These are phyloP conservation scores for Xylariomycetidae sp. DNA, from an alignment of 2,329 filamentous ascomycete species.

Conservation along the genomic window DNA sequence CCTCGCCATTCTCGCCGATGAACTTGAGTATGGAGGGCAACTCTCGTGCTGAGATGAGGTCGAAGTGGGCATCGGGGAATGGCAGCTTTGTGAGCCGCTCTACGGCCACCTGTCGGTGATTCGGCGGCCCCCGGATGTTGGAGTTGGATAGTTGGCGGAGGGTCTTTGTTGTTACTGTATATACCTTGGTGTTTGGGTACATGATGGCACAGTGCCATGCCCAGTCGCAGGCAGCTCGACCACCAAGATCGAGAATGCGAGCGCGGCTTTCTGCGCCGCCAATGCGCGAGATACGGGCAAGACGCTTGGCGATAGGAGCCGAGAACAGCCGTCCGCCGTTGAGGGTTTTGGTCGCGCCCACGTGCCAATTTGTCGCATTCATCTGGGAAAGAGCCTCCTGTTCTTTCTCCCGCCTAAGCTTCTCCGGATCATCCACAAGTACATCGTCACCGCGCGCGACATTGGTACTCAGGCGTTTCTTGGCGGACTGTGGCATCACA, in stretches of 20 bases:
- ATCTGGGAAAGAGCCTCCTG: constrained; percentile 73
- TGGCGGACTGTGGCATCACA: constrained; percentile 62
- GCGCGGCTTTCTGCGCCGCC: constrained; percentile 48
- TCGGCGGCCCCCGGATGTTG: constrained; percentile 76
- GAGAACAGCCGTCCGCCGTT: constrained; percentile 62
- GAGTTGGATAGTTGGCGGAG: constrained; percentile 66
- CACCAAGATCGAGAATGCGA: constrained; percentile 80
- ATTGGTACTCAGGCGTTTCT: constrained; percentile 67
- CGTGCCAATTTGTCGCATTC: constrained; percentile 56
- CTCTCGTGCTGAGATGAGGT: constrained; percentile 84
- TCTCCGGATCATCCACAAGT: constrained; percentile 58
- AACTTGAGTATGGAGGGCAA: constrained; percentile 81
- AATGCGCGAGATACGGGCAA: constrained; percentile 50
- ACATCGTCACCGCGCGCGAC: constrained; percentile 68
- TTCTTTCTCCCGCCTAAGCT: constrained; percentile 68
- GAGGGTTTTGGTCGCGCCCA: constrained; percentile 55
- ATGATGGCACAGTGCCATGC: constrained; percentile 88
- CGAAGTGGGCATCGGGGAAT: constrained; percentile 81
- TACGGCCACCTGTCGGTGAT: constrained; percentile 81
- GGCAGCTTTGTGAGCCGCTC: constrained; percentile 74
- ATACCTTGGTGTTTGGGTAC: constrained; percentile 80
- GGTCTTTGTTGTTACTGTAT: constrained; percentile 76
- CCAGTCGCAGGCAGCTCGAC: constrained; percentile 85
- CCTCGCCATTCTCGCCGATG: constrained; percentile 59
- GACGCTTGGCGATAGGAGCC: constrained; percentile 58